Evolutionary conservation across 495 filamentous ascomycete species (phyloP).

Genomic region (Opeltia flavorubescens): DNA sequence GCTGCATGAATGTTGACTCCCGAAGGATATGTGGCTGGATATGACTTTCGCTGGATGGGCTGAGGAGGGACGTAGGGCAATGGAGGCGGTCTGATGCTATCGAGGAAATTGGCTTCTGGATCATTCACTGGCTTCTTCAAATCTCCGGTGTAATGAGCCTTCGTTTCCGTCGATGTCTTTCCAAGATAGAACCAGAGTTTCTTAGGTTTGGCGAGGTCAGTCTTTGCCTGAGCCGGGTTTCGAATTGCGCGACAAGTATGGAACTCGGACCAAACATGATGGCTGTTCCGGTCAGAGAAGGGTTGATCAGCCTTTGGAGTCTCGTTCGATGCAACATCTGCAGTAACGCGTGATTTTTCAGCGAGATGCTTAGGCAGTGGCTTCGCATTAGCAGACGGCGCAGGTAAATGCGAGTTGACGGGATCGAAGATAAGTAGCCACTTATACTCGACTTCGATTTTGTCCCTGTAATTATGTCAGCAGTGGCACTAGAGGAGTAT

Average conservation of each 20-base stretch:
- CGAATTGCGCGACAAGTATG: constrained; percentile 36
- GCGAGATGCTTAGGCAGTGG: constrained; percentile 43
- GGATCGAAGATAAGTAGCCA: constrained; percentile 41
- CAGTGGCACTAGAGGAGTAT: neutral
- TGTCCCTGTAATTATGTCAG: constrained; percentile 24
- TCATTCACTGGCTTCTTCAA: constrained; percentile 43
- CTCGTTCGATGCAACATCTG: constrained; percentile 31
- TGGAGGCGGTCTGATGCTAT: constrained; percentile 31
- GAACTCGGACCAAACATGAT: constrained; percentile 73
- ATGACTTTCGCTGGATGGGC: constrained; percentile 15
- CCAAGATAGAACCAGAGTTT: constrained; percentile 87
- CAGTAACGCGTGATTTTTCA: constrained; percentile 29
- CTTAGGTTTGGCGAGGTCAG: constrained; percentile 54
- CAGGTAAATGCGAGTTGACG: constrained; percentile 32
- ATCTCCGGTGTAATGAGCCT: constrained; percentile 83
- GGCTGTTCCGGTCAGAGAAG: constrained; percentile 41
- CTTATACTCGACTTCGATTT: constrained; percentile 39
- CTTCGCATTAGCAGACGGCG: constrained; percentile 35
- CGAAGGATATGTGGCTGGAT: constrained; percentile 10
- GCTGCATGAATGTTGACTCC: constrained; percentile 13
- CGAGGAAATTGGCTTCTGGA: constrained; percentile 43
- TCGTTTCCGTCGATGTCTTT: constrained; percentile 76
- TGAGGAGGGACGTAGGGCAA: constrained; percentile 24
- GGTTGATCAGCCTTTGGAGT: constrained; percentile 41
- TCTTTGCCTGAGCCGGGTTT: constrained; percentile 40